phyloP scores from a whole-genome alignment of 371 early-diverging fungal genomes.

The Mortierella polycephala region DNA sequence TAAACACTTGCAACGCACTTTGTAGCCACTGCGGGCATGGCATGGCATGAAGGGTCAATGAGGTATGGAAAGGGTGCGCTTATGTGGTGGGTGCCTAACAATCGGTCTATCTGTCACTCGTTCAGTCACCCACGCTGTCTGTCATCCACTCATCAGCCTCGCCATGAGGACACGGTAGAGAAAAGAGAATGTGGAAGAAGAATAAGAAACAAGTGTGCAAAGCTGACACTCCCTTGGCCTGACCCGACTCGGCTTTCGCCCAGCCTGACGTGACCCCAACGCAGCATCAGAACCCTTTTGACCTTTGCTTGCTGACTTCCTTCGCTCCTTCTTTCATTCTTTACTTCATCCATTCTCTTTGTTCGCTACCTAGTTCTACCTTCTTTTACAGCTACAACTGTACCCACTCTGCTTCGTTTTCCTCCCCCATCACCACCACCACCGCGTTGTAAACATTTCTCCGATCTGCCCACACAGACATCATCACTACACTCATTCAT shows the following conservation, averaged over 20 bases:
- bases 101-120: background rate
- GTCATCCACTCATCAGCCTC: background rate
- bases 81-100: background rate
- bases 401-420: background rate
- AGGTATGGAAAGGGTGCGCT: too few species aligned
- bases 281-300: background rate
- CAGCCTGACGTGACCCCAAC: background rate
- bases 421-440: background rate
- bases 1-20: too few species aligned
- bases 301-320: background rate
- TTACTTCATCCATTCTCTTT: background rate
- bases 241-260: too few species aligned
- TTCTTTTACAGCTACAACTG: slow-evolving; percentile 1
- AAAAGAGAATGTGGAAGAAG: too few species aligned
- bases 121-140: slow-evolving; percentile 4
- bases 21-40: too few species aligned
- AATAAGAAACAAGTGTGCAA: too few species aligned
- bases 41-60: too few species aligned
- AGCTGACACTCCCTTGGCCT: background rate
- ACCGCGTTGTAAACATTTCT: background rate
- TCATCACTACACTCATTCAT: too few species aligned
- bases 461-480: background rate
- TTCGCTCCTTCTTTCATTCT: background rate
- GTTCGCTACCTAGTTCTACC: background rate
- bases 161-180: too few species aligned